Evolutionary conservation across 139 green algal genomes (phyloP).

Genomic region (Pedinophyceae sp.): DNA sequence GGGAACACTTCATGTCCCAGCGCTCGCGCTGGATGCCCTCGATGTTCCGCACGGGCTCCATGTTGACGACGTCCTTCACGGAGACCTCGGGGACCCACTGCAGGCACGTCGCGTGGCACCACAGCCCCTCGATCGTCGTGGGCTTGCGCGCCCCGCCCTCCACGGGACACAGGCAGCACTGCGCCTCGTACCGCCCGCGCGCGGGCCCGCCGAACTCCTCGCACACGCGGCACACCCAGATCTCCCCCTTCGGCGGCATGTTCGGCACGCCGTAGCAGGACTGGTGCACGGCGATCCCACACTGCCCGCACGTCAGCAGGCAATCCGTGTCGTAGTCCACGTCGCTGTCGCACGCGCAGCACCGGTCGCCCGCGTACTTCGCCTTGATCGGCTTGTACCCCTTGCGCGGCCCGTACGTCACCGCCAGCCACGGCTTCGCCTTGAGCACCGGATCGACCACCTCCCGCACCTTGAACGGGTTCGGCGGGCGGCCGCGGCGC

Average conservation of each 20-base stretch:
- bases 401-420: neutral
- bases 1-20: slow-evolving; percentile 71
- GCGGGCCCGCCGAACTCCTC: slow-evolving; percentile 30
- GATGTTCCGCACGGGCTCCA: slow-evolving; percentile 72
- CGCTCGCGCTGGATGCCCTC: slow-evolving; percentile 60
- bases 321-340: slow-evolving; percentile 77
- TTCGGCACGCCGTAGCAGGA: slow-evolving; percentile 77
- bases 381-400: slow-evolving; percentile 14
- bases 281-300: slow-evolving; percentile 77
- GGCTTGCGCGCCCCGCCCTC: slow-evolving; percentile 75
- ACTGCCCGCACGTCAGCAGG: slow-evolving; percentile 70
- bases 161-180: slow-evolving; percentile 84
- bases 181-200: slow-evolving; percentile 19
- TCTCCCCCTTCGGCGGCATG: slow-evolving; percentile 45
- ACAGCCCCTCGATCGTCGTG: slow-evolving; percentile 48
- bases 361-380: slow-evolving; percentile 33
- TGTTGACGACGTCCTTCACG: slow-evolving; percentile 21
- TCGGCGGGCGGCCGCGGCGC: neutral
- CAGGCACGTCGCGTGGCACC: slow-evolving; percentile 71
- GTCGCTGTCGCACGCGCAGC: slow-evolving; percentile 74
- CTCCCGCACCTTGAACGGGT: neutral
- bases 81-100: slow-evolving; percentile 34
- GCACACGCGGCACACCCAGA: slow-evolving; percentile 75
- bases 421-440: slow-evolving; percentile 3
- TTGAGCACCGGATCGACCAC: neutral